Percentiles rank a stretch among this genome's conserved stretches.
phyloP scores from a whole-genome alignment of 768 basidiomycete genomes.

The Sutorius australiensis region DNA sequence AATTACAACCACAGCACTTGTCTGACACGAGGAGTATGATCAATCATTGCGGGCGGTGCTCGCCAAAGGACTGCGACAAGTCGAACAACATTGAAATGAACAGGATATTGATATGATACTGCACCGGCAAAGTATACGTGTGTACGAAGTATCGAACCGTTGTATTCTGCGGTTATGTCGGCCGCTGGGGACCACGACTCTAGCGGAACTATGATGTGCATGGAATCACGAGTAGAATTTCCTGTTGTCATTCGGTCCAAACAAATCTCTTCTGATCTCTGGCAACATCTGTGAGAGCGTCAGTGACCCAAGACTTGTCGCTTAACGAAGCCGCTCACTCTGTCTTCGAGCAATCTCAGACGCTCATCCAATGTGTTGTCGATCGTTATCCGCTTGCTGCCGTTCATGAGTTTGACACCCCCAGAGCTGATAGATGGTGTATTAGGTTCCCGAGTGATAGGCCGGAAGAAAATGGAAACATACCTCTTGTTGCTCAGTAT shows the following conservation, averaged over 20 bases:
- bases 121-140: background rate
- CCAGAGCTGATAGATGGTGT: slow-evolving; percentile 56
- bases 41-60: background rate
- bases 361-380: slow-evolving; percentile 96
- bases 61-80: background rate
- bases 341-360: slow-evolving; percentile 82
- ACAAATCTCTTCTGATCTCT: slow-evolving; percentile 85
- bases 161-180: background rate
- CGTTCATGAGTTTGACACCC: slow-evolving; percentile 74
- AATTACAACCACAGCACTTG: background rate
- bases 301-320: background rate
- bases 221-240: slow-evolving; percentile 71
- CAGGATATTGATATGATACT: background rate
- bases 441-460: background rate
- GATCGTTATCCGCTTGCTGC: slow-evolving; percentile 74
- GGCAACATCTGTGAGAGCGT: slow-evolving; percentile 80
- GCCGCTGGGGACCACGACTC: background rate
- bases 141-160: background rate
- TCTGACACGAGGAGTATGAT: no score
- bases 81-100: background rate
- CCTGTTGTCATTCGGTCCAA: slow-evolving; percentile 87
- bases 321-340: slow-evolving; percentile 48
- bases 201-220: background rate
- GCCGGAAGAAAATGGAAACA: slow-evolving; percentile 18
- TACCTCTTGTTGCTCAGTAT: slow-evolving; percentile 67